phyloP scores from a whole-genome alignment of 2,329 filamentous ascomycete species.

The Sarocladiaceae sp. region DNA sequence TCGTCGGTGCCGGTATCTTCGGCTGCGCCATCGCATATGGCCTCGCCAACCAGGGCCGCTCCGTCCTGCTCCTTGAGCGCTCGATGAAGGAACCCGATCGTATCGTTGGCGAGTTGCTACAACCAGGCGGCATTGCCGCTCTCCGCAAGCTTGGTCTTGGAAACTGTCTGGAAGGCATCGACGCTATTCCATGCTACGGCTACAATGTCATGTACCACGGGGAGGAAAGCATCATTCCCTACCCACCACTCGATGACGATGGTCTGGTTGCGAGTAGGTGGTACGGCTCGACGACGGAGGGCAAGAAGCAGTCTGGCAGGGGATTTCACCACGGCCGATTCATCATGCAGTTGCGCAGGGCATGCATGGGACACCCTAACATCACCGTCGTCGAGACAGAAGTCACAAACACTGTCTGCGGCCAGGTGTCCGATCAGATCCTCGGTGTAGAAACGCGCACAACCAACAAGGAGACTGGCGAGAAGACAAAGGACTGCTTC shows the following conservation, averaged over 20 bases:
- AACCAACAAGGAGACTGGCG: slow-evolving; percentile 43
- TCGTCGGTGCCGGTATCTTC: slow-evolving; percentile 86
- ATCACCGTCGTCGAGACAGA: slow-evolving; percentile 90
- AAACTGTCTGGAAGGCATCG: slow-evolving; percentile 82
- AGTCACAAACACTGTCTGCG: slow-evolving; percentile 67
- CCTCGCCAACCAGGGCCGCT: slow-evolving; percentile 81
- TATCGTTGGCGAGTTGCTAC: slow-evolving; percentile 91
- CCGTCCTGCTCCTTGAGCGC: slow-evolving; percentile 81
- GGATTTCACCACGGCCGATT: slow-evolving; percentile 94
- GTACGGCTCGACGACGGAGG: slow-evolving; percentile 26
- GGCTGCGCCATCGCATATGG: slow-evolving; percentile 82
- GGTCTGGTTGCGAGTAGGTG: slow-evolving; percentile 33
- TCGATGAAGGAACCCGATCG: slow-evolving; percentile 89
- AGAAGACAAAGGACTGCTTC: slow-evolving; percentile 64
- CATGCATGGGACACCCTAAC: slow-evolving; percentile 69
- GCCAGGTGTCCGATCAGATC: slow-evolving; percentile 62
- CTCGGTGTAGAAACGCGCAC: slow-evolving; percentile 77
- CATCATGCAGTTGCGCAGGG: slow-evolving; percentile 71
- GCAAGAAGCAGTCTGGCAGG: slow-evolving; percentile 56
- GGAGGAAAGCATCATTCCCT: slow-evolving; percentile 67
- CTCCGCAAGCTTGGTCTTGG: slow-evolving; percentile 73
- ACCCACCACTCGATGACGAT: slow-evolving; percentile 56
- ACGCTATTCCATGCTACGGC: slow-evolving; percentile 73
- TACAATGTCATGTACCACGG: slow-evolving; percentile 84
- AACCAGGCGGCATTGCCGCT: slow-evolving; percentile 82